phyloP scores from a whole-genome alignment of 2,329 filamentous ascomycete genomes.

The Talaromyces sp. region DNA sequence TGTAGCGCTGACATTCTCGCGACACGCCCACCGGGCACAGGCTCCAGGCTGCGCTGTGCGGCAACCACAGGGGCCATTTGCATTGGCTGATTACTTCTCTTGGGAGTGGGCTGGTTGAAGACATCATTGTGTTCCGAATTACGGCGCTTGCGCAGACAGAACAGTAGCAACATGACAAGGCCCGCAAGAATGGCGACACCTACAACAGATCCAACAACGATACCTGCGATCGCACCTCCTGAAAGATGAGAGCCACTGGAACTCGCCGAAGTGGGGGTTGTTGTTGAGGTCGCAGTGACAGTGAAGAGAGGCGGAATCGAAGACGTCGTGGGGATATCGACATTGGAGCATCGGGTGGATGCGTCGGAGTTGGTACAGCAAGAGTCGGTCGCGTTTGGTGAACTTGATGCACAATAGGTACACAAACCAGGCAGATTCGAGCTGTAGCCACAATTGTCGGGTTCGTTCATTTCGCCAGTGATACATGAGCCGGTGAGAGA shows the following conservation, averaged over 20 bases:
- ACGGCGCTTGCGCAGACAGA: conserved; percentile 54
- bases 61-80: conserved; percentile 38
- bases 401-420: conserved; percentile 77
- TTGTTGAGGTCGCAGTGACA: conserved; percentile 63
- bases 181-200: conserved; percentile 67
- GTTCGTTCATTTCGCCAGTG: conserved; percentile 72
- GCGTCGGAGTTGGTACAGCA: conserved; percentile 83
- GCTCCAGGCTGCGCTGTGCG: conserved; percentile 58
- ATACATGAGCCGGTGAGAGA: conserved; percentile 75
- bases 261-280: conserved; percentile 48
- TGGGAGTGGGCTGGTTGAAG: conserved; percentile 84
- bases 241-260: conserved; percentile 55
- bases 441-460: conserved; percentile 78
- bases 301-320: conserved; percentile 57
- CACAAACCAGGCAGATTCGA: conserved; percentile 72
- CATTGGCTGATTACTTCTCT: conserved; percentile 40
- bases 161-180: conserved; percentile 58
- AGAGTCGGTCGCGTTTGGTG: conserved; percentile 87
- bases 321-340: conserved; percentile 69
- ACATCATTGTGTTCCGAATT: conserved; percentile 62
- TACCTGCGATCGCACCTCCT: conserved; percentile 40
- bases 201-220: conserved; percentile 59
- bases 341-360: conserved; percentile 66
- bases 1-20: conserved; percentile 94
- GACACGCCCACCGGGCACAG: conserved; percentile 81